Evolutionary conservation across 768 basidiomycete genomes (phyloP), one percentile per base, ranked within the genome.

Genomic region (Lyophyllum semitale): DNA sequence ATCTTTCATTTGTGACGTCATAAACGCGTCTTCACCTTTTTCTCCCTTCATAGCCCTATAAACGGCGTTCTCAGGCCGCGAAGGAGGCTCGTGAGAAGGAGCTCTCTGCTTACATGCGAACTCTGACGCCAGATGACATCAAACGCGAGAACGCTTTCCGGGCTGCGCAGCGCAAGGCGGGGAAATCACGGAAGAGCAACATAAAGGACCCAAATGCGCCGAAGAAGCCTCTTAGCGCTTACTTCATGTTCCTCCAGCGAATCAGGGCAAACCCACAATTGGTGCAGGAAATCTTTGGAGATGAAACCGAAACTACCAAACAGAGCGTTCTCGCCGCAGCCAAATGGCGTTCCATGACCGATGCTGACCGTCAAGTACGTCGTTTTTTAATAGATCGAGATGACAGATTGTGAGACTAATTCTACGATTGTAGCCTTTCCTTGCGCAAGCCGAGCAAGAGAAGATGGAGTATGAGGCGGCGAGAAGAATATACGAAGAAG

Each of bases 151-250:
- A 97, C 69, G 80, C 77, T 7, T 97, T 88, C 73, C 87, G 95
- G 38, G 87, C 95, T 37, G 92, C 93, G 27, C 94, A 96, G 72
- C 87, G 95, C 56, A 93, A 93, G 72, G 89, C 91, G 15, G 95
- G 95, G 59, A 94, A 93, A 71, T 94, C 91, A 35, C 82, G 93
- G 59, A 92, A 89, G 81, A 89, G 89, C 61, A 97, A 97, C 69
- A 90, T 97, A 73, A 96, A 95, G 76, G 94, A 97, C 68, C 94
- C 94, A 30, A 96, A 97, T 66, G 95, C 93, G 8, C 95, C 95
- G 3, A 95, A 94, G 84, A 96, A 96, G 67, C 95, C 95, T 6
- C 83, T 96, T 41, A 89, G 86, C 67, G 93, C 95, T 0, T 97
- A 96, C 66, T 96, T 97, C 61, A 91, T 95, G 87, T 97, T 95